Conservation (phyloP, 1,284 basidiomycete species). For the Agroathelia rolfsii region DNA sequence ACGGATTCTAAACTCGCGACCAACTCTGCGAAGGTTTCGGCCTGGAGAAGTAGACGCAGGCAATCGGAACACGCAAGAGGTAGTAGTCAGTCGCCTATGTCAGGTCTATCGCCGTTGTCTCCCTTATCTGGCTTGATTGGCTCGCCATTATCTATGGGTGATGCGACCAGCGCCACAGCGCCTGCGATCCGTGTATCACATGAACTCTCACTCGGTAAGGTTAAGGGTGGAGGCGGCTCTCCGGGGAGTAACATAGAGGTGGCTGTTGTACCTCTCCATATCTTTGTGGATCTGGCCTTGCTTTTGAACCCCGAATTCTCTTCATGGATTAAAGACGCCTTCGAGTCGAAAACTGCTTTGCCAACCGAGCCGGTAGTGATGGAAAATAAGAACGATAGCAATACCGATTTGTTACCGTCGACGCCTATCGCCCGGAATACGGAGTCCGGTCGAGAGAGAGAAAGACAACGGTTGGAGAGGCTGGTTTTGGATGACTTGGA, state of each 20-base stretch:
- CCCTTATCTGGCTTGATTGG: no score
- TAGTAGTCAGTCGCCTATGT: slow-evolving; percentile 11
- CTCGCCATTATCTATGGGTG: no score
- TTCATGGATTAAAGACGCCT: slow-evolving; percentile 21
- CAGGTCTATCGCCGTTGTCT: slow-evolving; percentile 1
- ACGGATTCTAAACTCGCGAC: slow-evolving; percentile 31
- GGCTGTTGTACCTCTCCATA: slow-evolving; percentile 50
- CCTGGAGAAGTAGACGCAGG: slow-evolving; percentile 42
- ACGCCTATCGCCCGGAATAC: slow-evolving; percentile 16
- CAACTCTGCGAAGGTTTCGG: slow-evolving; percentile 43
- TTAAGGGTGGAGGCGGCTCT: no score
- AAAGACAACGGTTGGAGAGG: slow-evolving; percentile 34
- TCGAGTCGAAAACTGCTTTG: slow-evolving; percentile 33
- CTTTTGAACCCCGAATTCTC: slow-evolving; percentile 27
- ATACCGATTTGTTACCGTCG: slow-evolving; percentile 1
- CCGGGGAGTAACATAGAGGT: slow-evolving; percentile 28
- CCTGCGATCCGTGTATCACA: no score
- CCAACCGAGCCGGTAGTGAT: neutral
- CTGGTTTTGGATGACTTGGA: slow-evolving; percentile 47
- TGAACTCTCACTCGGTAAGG: no score
- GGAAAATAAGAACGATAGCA: slow-evolving; percentile 13
- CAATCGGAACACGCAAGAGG: slow-evolving; percentile 10
- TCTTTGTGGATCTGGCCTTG: slow-evolving; percentile 63
- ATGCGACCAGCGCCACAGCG: no score
- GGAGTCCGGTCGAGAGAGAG: slow-evolving; percentile 29